Conservation (phyloP, 2,329 filamentous ascomycete genomes). For the Nannizziopsis barbatae region DNA sequence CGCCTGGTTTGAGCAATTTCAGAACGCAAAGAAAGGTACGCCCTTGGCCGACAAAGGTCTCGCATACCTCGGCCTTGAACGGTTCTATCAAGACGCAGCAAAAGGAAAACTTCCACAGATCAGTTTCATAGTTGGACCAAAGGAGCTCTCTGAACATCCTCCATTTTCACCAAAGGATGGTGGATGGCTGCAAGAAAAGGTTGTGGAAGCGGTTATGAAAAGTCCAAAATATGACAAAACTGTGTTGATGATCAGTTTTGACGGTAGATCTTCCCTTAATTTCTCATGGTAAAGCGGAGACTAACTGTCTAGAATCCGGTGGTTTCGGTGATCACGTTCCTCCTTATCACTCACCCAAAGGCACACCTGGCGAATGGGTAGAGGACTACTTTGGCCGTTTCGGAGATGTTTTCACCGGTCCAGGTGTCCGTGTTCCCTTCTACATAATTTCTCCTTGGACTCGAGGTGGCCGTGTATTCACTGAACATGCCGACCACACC, state of each 20-base stretch:
- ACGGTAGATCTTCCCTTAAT: slow-evolving; percentile 24
- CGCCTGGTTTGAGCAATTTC: slow-evolving; percentile 45
- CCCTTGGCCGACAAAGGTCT: slow-evolving; percentile 39
- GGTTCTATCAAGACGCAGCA: slow-evolving; percentile 42
- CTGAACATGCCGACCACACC: slow-evolving; percentile 45
- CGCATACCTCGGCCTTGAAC: slow-evolving; percentile 37
- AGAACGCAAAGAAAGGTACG: slow-evolving; percentile 34
- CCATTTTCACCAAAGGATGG: slow-evolving; percentile 45
- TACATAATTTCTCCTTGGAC: slow-evolving; percentile 49
- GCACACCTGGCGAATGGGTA: slow-evolving; percentile 44
- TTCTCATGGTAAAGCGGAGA: not conserved
- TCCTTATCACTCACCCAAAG: slow-evolving; percentile 41
- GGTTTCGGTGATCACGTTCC: slow-evolving; percentile 46
- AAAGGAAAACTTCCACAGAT: slow-evolving; percentile 43
- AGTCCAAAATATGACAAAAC: slow-evolving; percentile 42
- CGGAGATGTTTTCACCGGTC: slow-evolving; percentile 36
- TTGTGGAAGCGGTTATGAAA: slow-evolving; percentile 42
- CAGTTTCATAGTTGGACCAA: slow-evolving; percentile 42
- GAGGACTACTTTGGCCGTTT: slow-evolving; percentile 36
- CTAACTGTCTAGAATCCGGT: slow-evolving; percentile 36
- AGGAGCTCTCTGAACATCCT: slow-evolving; percentile 44
- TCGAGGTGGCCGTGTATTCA: slow-evolving; percentile 43
- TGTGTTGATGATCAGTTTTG: slow-evolving; percentile 42
- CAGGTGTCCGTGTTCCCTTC: slow-evolving; percentile 43
- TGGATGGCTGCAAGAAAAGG: slow-evolving; percentile 44